phyloP scores from a whole-genome alignment of 331 rosid genomes.

The Quercus phellos region DNA sequence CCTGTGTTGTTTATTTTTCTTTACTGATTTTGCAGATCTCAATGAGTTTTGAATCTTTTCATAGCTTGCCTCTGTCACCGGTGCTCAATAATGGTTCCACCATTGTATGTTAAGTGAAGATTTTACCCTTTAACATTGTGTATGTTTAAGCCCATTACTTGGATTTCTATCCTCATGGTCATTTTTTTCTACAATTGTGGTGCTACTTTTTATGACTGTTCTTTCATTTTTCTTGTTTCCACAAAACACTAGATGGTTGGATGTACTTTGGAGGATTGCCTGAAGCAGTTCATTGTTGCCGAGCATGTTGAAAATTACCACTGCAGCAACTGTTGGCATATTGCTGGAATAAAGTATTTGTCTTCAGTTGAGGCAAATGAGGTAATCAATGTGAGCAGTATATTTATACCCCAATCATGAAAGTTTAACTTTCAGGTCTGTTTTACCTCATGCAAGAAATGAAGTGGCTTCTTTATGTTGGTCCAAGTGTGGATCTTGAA shows the following conservation, averaged over 20 bases:
- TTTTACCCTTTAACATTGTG: slow-evolving; percentile 18
- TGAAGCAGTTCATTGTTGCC: slow-evolving; percentile 67
- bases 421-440: not conserved
- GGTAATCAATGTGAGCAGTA: slow-evolving; percentile 33
- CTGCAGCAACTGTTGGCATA: slow-evolving; percentile 85
- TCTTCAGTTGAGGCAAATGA: slow-evolving; percentile 50
- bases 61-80: slow-evolving; percentile 78
- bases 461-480: not conserved
- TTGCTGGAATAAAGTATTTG: slow-evolving; percentile 68
- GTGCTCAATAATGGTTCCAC: slow-evolving; percentile 29
- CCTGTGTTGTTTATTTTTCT: slow-evolving; percentile 3
- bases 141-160: slow-evolving; percentile 21
- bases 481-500: not conserved
- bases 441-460: not conserved
- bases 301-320: slow-evolving; percentile 76
- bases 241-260: slow-evolving; percentile 44
- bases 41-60: slow-evolving; percentile 74
- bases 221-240: slow-evolving; percentile 17
- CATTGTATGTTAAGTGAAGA: slow-evolving; percentile 49
- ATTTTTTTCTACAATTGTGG: slow-evolving; percentile 3
- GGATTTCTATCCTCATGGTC: not conserved
- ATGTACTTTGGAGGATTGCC: slow-evolving; percentile 69
- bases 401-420: slow-evolving; percentile 3
- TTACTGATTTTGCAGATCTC: slow-evolving; percentile 67
- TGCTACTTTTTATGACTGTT: slow-evolving; percentile 1